A percentile compares a stretch with the other conserved stretches of the same genome.
phyloP scores from a whole-genome alignment of 139 green algal genomes.

The Volvox reticuliferus region DNA sequence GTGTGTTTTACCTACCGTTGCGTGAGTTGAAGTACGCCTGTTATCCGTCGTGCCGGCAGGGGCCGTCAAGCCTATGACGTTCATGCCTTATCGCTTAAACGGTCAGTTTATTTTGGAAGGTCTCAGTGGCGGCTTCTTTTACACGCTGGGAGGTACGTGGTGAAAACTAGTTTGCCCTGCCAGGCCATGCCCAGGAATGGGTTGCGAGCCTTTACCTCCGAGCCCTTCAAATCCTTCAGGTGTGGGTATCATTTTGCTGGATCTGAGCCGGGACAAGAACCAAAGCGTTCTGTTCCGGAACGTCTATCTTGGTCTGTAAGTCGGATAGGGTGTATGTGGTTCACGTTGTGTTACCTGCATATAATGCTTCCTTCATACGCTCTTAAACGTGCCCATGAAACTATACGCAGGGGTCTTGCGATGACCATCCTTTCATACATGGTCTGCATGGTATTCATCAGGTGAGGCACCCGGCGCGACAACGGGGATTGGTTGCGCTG shows the following conservation, averaged over 20 bases:
- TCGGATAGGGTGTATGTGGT: neutral
- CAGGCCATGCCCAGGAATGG: no score
- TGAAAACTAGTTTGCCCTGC: neutral
- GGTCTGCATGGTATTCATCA: conserved; percentile 38
- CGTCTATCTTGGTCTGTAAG: conserved; percentile 42
- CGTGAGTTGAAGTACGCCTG: neutral
- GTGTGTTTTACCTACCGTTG: neutral
- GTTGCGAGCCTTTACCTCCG: neutral
- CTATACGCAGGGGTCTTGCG: conserved; percentile 11
- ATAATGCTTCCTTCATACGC: no score
- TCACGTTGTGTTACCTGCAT: no score
- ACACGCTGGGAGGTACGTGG: conserved; percentile 69
- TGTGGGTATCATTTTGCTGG: conserved; percentile 48
- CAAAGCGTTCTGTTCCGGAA: conserved; percentile 38
- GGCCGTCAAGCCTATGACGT: conserved; percentile 61
- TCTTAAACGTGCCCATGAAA: neutral
- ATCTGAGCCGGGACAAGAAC: conserved; percentile 44
- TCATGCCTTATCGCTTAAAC: conserved; percentile 76
- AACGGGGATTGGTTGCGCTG: no score
- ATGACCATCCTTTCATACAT: conserved; percentile 17
- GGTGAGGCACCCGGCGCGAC: conserved; percentile 2
- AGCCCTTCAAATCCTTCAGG: neutral
- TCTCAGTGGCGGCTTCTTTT: conserved; percentile 74
- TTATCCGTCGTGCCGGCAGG: conserved; percentile 37
- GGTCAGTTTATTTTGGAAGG: conserved; percentile 81